These are phyloP conservation scores for Nitzschia inconspicua DNA, from an alignment of 108 stramenopile species.

Conservation along the genomic window DNA sequence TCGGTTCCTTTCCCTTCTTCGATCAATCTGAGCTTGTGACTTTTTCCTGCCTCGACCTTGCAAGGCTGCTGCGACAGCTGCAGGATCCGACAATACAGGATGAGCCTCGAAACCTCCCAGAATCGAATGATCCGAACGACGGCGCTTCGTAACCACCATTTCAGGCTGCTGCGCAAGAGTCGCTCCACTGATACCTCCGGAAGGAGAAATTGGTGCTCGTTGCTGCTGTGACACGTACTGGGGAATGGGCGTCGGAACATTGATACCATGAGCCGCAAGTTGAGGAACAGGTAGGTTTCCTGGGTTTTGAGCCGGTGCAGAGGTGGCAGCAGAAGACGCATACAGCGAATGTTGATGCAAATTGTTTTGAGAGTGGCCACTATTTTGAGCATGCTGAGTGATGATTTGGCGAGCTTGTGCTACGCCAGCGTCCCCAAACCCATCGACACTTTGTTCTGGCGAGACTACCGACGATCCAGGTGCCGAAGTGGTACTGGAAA, in stretches of 20 bases:
- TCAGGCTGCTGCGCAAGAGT: neutral
- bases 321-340: conserved; percentile 9
- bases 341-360: neutral
- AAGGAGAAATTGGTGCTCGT: conserved; percentile 1
- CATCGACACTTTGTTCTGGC: conserved; percentile 51
- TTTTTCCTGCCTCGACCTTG: conserved; percentile 46
- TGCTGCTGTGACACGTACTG: conserved; percentile 5
- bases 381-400: conserved; percentile 13
- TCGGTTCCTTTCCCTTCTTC: conserved; percentile 86
- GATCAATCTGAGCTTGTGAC: conserved; percentile 85
- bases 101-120: too few relatives aligned
- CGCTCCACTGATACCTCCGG: neutral
- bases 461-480: conserved; percentile 43
- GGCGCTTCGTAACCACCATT: conserved; percentile 14
- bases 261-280: conserved; percentile 4
- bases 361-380: conserved; percentile 1
- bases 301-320: neutral
- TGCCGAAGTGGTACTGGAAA: too few relatives aligned
- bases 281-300: neutral
- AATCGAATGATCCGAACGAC: conserved; percentile 13
- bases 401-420: conserved; percentile 11
- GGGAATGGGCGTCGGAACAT: neutral
- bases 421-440: conserved; percentile 5
- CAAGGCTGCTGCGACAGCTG: conserved; percentile 17
- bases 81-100: conserved; percentile 13